phyloP scores from a whole-genome alignment of 2,329 filamentous ascomycete genomes.

The Beauveria scarabaeidicola region DNA sequence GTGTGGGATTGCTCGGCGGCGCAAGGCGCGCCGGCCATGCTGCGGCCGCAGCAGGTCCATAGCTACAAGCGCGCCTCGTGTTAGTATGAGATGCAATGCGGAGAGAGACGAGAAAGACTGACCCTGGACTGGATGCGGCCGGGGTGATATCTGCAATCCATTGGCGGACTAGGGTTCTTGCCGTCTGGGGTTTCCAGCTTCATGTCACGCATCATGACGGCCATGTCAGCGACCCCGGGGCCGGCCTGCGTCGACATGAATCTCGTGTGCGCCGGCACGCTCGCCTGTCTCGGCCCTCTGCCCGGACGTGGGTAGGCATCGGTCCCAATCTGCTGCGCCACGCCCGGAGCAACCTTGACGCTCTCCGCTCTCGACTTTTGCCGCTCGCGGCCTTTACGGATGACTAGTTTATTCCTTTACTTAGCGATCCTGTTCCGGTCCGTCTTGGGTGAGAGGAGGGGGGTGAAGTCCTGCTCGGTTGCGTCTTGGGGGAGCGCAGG shows the following conservation, averaged over 20 bases:
- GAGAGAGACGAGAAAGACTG: neutral
- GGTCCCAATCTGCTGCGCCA: neutral
- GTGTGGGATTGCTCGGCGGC: constrained; percentile 19
- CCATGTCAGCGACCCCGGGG: neutral
- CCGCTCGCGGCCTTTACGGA: constrained; percentile 7
- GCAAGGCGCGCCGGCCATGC: constrained; percentile 19
- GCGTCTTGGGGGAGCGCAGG: too few relatives aligned
- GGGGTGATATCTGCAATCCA: constrained; percentile 22
- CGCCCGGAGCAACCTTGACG: neutral
- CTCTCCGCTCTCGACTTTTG: constrained; percentile 8
- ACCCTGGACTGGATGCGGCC: constrained; percentile 22
- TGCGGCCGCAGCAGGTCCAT: constrained; percentile 25
- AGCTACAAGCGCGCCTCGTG: constrained; percentile 4
- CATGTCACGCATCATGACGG: neutral
- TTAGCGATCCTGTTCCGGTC: neutral
- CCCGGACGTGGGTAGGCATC: neutral
- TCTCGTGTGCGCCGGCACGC: neutral
- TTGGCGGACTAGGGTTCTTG: neutral
- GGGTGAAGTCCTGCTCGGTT: too few relatives aligned
- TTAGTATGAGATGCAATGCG: neutral
- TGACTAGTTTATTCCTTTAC: neutral
- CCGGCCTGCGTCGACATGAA: neutral
- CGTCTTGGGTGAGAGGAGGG: too few relatives aligned
- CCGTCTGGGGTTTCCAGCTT: neutral
- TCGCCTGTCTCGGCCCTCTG: neutral